Evolutionary conservation across 441 rosid genomes (phyloP).

Genomic region (Bocquillonia castaneifolia): DNA sequence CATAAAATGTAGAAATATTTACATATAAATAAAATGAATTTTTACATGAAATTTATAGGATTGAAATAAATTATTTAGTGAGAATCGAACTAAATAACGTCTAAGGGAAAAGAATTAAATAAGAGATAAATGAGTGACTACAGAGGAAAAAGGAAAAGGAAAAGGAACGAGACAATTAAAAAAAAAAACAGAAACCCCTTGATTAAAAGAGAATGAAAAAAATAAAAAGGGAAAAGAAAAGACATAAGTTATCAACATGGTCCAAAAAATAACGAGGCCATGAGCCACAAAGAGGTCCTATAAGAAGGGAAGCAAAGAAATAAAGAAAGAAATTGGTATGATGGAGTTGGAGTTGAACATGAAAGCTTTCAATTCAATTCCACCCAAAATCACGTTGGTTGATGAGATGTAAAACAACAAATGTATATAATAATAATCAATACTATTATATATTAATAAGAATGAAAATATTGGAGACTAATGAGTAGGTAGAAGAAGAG

Average conservation of each 20-base stretch:
- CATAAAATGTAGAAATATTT: too few species aligned
- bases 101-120: too few species aligned
- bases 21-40: too few species aligned
- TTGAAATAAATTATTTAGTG: too few species aligned
- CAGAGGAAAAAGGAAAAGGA: too few species aligned
- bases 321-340: not conserved
- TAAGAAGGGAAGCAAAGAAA: not conserved
- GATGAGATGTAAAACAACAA: not conserved
- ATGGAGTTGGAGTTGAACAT: not conserved
- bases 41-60: too few species aligned
- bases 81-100: too few species aligned
- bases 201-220: too few species aligned
- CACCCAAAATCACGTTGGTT: conserved; percentile 3
- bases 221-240: too few species aligned
- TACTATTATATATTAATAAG: not conserved
- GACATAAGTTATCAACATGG: not conserved
- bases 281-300: not conserved
- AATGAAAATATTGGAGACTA: not conserved
- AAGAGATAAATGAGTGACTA: too few species aligned
- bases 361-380: not conserved
- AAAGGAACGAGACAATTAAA: not conserved
- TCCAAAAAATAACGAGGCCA: not conserved
- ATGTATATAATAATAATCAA: too few species aligned
- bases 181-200: too few species aligned
- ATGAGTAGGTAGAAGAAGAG: conserved; percentile 4